A percentile compares a stretch with the other conserved stretches of the same genome.
Conservation (phyloP, 768 basidiomycete species). For the Hydnomerulius pinastri region DNA sequence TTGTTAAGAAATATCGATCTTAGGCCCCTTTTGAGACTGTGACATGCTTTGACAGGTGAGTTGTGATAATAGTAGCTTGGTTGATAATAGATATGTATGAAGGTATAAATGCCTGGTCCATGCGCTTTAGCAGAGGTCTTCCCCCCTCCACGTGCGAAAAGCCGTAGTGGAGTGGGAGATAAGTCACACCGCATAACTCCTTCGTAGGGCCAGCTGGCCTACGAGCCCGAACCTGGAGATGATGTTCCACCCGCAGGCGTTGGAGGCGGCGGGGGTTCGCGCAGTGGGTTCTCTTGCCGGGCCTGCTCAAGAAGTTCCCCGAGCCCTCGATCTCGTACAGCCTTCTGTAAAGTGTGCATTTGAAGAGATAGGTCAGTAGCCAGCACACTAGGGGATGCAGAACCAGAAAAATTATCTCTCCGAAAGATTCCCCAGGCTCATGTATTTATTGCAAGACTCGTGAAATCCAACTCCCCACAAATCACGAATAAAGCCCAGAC, state of each 20-base stretch:
- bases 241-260: constrained; percentile 9
- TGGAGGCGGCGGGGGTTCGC: constrained; percentile 51
- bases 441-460: background rate
- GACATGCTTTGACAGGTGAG: no score
- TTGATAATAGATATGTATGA: background rate
- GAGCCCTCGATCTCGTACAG: constrained; percentile 76
- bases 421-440: background rate
- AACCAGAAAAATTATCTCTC: background rate
- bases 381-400: background rate
- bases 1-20: no score
- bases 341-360: constrained; percentile 51
- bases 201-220: no score
- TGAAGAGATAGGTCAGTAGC: background rate
- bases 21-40: background rate
- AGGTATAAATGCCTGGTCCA: background rate
- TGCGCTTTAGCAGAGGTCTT: background rate
- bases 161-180: background rate
- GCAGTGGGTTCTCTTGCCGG: constrained; percentile 74
- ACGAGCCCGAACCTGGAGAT: constrained; percentile 12
- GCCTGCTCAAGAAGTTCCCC: constrained; percentile 79
- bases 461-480: no score
- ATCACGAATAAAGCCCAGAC: constrained; percentile 34
- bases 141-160: background rate
- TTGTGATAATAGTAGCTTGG: background rate
- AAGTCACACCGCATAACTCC: background rate